Evolutionary conservation across 2,329 filamentous ascomycete genomes (phyloP).

Genomic region (Neodidymelliopsis sp.): DNA sequence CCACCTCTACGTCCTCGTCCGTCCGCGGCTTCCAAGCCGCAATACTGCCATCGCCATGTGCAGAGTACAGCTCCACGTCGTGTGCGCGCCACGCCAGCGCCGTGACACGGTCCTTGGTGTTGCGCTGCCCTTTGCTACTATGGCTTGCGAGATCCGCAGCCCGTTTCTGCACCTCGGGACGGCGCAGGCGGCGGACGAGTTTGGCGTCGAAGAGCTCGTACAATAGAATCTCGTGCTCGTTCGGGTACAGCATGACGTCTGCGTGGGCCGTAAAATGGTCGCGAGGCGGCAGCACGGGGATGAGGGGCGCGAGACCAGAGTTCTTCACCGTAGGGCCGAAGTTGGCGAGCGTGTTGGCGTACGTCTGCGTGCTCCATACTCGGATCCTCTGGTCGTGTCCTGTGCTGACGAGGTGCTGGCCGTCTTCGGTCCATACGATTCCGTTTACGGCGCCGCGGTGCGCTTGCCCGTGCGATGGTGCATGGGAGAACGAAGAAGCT

Average conservation of each 20-base stretch:
- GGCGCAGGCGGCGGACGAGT: conserved; percentile 73
- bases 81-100: conserved; percentile 78
- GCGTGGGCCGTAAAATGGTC: conserved; percentile 63
- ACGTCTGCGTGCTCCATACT: conserved; percentile 83
- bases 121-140: conserved; percentile 50
- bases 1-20: conserved; percentile 55
- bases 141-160: conserved; percentile 5
- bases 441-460: conserved; percentile 86
- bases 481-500: conserved; percentile 51
- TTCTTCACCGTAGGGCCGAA: conserved; percentile 88
- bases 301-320: conserved; percentile 51
- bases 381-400: conserved; percentile 85
- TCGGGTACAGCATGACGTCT: conserved; percentile 81
- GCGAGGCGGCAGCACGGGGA: conserved; percentile 65
- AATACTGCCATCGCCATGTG: conserved; percentile 84
- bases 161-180: conserved; percentile 56
- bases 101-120: conserved; percentile 64
- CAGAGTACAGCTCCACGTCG: conserved; percentile 77
- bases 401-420: conserved; percentile 76
- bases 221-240: conserved; percentile 75
- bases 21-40: conserved; percentile 75
- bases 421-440: conserved; percentile 83
- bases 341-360: conserved; percentile 85
- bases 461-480: conserved; percentile 58
- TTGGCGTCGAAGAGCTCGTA: conserved; percentile 81